Evolutionary conservation across 2,329 filamentous ascomycete species (phyloP), one percentile per base, ranked within the genome.

Genomic region (Lachnellula cervina): DNA sequence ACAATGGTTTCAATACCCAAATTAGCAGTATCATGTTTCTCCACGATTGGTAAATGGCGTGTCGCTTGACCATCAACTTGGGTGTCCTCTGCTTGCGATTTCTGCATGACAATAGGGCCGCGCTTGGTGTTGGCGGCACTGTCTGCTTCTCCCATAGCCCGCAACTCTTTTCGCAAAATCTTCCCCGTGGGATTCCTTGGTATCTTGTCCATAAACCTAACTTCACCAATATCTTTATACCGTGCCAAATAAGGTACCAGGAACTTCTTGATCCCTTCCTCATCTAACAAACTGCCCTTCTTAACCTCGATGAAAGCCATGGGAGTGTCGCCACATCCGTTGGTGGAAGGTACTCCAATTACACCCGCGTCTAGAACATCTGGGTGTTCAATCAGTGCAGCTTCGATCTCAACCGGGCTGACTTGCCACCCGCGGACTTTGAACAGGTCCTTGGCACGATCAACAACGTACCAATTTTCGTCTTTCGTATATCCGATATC

Each of bases 161-260:
- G 19, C 59, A 80, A 58, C 4, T 69, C 49, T 56, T 73, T 77
- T 46, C 76, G 68, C 63, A 79, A 45, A 28, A 79, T 79, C 70
- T 80, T 80, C 0, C 77, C 77, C 5, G 73, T 69, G 2, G 82
- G 78, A 53, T 86, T 88, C 73, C 88, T 89, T n/a, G 87, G 87
- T 23, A 90, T 83, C 16, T 73, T 74, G 32, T 86, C 79, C 2
- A 87, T 74, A 64, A 90, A 88, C 8, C 77, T 71, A 14, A 90
- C 79, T 1, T 87, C 88, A 0, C 87, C 88, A 55, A 90, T 75
- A 66, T 81, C 79, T 72, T 90, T 90, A 66, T 86, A 80, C 56
- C 73, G 76, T 0, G 82, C 79, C 25, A 86, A 80, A 49, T 79
- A 78, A 62, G 76, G 75, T 52, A 82, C 79, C 48, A 88, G 77